Evolutionary conservation across 176 grass and related monocot species (phyloP), one percentile per base, ranked within the genome.

Genomic region (Oryza rufipogon): DNA sequence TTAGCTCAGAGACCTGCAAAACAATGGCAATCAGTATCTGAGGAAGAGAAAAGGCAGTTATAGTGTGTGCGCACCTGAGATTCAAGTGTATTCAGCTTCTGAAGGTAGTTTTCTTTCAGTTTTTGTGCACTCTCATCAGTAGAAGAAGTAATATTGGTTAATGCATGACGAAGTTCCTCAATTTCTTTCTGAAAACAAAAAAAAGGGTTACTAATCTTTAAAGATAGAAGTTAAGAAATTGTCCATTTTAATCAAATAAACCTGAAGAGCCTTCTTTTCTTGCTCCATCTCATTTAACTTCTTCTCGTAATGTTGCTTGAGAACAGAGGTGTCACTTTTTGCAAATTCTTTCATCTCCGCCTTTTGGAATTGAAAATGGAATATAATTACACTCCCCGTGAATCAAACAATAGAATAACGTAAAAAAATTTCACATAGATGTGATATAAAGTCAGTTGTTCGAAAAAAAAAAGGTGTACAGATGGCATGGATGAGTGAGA

Each of bases 291-390:
- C 96, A 33, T 85, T 74, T 51, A 95, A 85, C 83, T 94, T 98
- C 75, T 90, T 94, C 87, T 98, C 96, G 68, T 98, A 96, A 74
- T 92, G 93, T 77, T 98, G 96, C 74, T 92, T 95, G 54, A 96
- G 83, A 93, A 92, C 66, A 44, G 87, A 86, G 70, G 96, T 92
- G 68, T 94, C 96, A 30, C 81, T 81, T 78, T 80, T 93, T 9
- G 83, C 81, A 87, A 96, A 99, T 78, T 99, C 89, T 86, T 96
- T 99, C 96, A 99, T 99, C 81, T 99, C 96, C 32, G 86, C 96
- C 96, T 98, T 77, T 64, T 73, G 81, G 42, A 44, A 83, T 69
- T 68, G 15, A 73, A 89, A 81, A 83, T 2, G 26, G 73, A 23
- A 16, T 82, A 83, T 78, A 83, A 82, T 56, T 90, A 83, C 20